Evolutionary conservation across 2,329 filamentous ascomycete species (phyloP).

Genomic region (Venturia pyrina): DNA sequence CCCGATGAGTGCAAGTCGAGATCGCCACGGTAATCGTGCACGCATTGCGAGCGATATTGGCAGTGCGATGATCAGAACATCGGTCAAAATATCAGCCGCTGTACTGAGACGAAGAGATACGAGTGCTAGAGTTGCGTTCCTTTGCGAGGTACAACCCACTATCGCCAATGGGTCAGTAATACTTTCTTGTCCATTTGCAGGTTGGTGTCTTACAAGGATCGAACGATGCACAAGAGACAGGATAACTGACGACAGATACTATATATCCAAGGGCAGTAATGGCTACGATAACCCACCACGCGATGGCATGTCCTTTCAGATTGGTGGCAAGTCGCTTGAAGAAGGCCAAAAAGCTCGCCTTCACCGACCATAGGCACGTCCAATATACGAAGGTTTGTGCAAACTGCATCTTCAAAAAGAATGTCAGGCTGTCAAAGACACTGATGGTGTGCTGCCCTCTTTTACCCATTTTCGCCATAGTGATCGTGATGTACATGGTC

Average conservation of each 20-base stretch:
- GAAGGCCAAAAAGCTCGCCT: conserved; percentile 17
- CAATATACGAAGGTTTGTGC: conserved; percentile 18
- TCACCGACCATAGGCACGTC: conserved; percentile 19
- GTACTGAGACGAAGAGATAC: conserved; percentile 16
- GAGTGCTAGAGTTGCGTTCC: conserved; percentile 11
- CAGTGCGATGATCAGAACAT: conserved; percentile 15
- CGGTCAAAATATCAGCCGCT: conserved; percentile 17
- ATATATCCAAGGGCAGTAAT: conserved; percentile 14
- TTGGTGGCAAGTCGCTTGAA: conserved; percentile 14
- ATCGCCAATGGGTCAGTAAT: neutral
- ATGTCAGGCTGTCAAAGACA: conserved; percentile 9
- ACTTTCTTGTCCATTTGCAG: neutral
- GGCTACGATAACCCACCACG: conserved; percentile 17
- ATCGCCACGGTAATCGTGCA: neutral
- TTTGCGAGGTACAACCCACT: conserved; percentile 11
- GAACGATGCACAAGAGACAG: conserved; percentile 15
- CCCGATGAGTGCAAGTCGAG: conserved; percentile 15
- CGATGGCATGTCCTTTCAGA: conserved; percentile 13
- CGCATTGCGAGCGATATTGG: conserved; percentile 11
- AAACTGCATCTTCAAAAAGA: conserved; percentile 17
- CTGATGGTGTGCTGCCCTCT: neutral
- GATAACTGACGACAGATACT: conserved; percentile 15
- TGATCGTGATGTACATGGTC: conserved; percentile 14
- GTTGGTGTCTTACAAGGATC: conserved; percentile 11
- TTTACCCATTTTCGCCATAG: neutral